Evolutionary conservation across 495 filamentous ascomycete genomes (phyloP).

Genomic region (Aspergillus bridgeri): DNA sequence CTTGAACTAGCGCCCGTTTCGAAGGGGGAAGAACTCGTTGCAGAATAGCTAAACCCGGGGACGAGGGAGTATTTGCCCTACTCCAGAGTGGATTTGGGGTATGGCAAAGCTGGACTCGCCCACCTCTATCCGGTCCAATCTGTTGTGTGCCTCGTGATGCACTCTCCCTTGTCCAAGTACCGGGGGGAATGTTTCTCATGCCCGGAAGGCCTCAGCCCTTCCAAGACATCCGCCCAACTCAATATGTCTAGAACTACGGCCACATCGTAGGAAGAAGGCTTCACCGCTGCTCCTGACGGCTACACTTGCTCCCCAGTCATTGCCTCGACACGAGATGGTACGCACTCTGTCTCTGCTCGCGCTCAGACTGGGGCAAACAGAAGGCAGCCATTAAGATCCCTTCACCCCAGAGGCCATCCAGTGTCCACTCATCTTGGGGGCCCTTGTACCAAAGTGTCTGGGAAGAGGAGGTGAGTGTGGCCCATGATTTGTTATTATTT

Average conservation of each 20-base stretch:
- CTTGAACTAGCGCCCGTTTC: constrained; percentile 7
- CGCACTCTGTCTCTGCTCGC: constrained; percentile 8
- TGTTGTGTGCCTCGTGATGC: constrained; percentile 24
- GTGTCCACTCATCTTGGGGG: constrained; percentile 12
- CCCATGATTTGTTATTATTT: neutral
- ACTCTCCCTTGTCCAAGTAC: constrained; percentile 18
- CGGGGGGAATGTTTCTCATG: constrained; percentile 19
- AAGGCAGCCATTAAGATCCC: constrained; percentile 7
- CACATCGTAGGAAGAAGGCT: constrained; percentile 3
- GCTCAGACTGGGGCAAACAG: constrained; percentile 21
- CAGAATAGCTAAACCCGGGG: constrained; percentile 10
- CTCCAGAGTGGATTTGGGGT: constrained; percentile 17
- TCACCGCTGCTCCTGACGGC: constrained; percentile 22
- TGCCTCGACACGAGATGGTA: constrained; percentile 19
- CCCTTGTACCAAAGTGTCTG: constrained; percentile 6
- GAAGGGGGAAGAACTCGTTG: constrained; percentile 7
- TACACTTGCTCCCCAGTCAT: neutral
- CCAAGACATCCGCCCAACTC: constrained; percentile 23
- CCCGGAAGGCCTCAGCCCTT: constrained; percentile 16
- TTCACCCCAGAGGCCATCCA: constrained; percentile 19
- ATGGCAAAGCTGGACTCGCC: constrained; percentile 25
- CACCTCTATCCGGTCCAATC: constrained; percentile 11
- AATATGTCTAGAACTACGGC: constrained; percentile 17
- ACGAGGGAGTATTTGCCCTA: constrained; percentile 16
- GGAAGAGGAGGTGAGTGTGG: constrained; percentile 6